Evolutionary conservation across 2,329 filamentous ascomycete genomes (phyloP).

Genomic region (Neocucurbitaria cava): DNA sequence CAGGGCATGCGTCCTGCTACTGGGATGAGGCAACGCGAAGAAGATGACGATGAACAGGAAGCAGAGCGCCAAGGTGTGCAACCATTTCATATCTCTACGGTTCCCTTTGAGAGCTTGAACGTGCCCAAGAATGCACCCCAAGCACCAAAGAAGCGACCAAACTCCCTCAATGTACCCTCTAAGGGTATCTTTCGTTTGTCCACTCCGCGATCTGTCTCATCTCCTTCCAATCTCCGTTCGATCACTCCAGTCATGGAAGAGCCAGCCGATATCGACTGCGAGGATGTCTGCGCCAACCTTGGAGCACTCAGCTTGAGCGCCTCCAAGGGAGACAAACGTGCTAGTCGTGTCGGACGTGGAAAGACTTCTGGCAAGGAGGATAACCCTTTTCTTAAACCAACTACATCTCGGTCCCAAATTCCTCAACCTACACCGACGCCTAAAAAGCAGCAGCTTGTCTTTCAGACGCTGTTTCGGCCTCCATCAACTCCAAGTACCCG

Average conservation of each 20-base stretch:
- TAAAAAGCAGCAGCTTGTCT: conserved; percentile 14
- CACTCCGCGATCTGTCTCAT: conserved; percentile 30
- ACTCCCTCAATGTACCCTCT: conserved; percentile 23
- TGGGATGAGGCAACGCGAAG: conserved; percentile 52
- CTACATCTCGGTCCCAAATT: conserved; percentile 25
- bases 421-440: conserved; percentile 35
- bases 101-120: conserved; percentile 34
- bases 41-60: conserved; percentile 46
- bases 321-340: conserved; percentile 23
- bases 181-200: conserved; percentile 21
- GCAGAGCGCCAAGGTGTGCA: conserved; percentile 56
- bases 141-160: conserved; percentile 24
- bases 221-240: conserved; percentile 29
- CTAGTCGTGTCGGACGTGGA: conserved; percentile 34
- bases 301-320: conserved; percentile 34
- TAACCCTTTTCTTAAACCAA: conserved; percentile 32
- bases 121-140: conserved; percentile 36
- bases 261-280: conserved; percentile 39
- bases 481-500: conserved; percentile 29
- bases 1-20: conserved; percentile 49
- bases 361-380: conserved; percentile 35
- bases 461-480: conserved; percentile 21
- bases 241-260: conserved; percentile 36
- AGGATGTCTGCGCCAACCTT: conserved; percentile 32
- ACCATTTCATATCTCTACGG: conserved; percentile 50